Evolutionary conservation across 768 basidiomycete genomes (phyloP).

Genomic region (Suillus subluteus): DNA sequence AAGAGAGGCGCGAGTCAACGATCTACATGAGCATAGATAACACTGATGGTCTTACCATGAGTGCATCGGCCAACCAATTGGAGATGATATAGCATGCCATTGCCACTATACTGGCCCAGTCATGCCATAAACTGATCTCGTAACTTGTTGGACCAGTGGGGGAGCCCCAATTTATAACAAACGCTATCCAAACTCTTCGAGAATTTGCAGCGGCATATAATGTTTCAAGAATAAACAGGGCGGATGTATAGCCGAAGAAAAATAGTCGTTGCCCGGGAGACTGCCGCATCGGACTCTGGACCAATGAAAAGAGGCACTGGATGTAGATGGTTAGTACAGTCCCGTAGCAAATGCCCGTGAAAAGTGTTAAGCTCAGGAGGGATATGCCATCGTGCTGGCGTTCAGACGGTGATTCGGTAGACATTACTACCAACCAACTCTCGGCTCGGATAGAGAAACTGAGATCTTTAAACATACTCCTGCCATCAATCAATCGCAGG

Average conservation of each 20-base stretch:
- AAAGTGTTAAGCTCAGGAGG: conserved; percentile 6
- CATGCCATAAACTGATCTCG: conserved; percentile 27
- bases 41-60: conserved; percentile 24
- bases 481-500: background rate
- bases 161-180: conserved; percentile 33
- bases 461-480: background rate
- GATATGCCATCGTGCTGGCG: conserved; percentile 1
- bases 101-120: conserved; percentile 27
- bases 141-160: conserved; percentile 22
- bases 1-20: background rate
- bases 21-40: conserved; percentile 11
- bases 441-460: background rate
- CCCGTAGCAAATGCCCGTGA: background rate
- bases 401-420: background rate
- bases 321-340: conserved; percentile 7
- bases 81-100: conserved; percentile 29
- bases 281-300: background rate
- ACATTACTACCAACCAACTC: background rate
- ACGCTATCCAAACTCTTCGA: conserved; percentile 31
- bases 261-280: conserved; percentile 13
- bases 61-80: conserved; percentile 34
- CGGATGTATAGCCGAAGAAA: conserved; percentile 29
- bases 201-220: conserved; percentile 33
- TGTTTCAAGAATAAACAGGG: conserved; percentile 32
- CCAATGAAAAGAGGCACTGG: conserved; percentile 2